These are phyloP conservation scores for Sugiyamaella lignohabitans DNA, from an alignment of 805 yeast species.

Conservation along the genomic window DNA sequence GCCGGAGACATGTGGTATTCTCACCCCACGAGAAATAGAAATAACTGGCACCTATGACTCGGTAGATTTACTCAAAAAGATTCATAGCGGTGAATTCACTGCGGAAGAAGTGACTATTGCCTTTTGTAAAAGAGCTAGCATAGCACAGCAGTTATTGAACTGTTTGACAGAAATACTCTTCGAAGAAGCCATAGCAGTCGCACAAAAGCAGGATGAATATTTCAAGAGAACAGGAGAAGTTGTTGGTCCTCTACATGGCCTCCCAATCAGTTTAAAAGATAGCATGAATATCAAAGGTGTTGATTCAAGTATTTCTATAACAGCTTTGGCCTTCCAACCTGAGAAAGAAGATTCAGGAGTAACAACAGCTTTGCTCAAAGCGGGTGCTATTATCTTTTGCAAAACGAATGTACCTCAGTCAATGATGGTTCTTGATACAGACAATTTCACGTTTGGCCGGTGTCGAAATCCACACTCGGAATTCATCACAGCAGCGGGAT, in stretches of 20 bases:
- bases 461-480: slow-evolving; percentile 41
- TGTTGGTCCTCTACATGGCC: slow-evolving; percentile 59
- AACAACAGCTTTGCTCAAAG: slow-evolving; percentile 35
- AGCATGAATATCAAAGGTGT: slow-evolving; percentile 42
- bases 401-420: slow-evolving; percentile 50
- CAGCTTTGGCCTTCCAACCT: slow-evolving; percentile 32
- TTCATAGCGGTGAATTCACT: slow-evolving; percentile 39
- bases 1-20: slow-evolving; percentile 33
- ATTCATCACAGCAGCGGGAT: slow-evolving; percentile 22
- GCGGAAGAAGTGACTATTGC: slow-evolving; percentile 46
- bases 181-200: slow-evolving; percentile 52
- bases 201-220: slow-evolving; percentile 49
- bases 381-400: slow-evolving; percentile 49
- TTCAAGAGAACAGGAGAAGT: slow-evolving; percentile 40
- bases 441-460: slow-evolving; percentile 40
- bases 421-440: slow-evolving; percentile 45
- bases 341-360: slow-evolving; percentile 31
- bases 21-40: slow-evolving; percentile 30
- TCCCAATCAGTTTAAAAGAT: slow-evolving; percentile 58
- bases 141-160: slow-evolving; percentile 49
- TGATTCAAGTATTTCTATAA: slow-evolving; percentile 42
- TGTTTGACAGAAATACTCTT: slow-evolving; percentile 39
- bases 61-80: slow-evolving; percentile 45
- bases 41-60: slow-evolving; percentile 36
- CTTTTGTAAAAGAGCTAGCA: slow-evolving; percentile 51